Percentiles rank a stretch among this genome's conserved stretches.
Conservation (phyloP, 169 alveolate genomes). For the Plasmodium reichenowi region DNA sequence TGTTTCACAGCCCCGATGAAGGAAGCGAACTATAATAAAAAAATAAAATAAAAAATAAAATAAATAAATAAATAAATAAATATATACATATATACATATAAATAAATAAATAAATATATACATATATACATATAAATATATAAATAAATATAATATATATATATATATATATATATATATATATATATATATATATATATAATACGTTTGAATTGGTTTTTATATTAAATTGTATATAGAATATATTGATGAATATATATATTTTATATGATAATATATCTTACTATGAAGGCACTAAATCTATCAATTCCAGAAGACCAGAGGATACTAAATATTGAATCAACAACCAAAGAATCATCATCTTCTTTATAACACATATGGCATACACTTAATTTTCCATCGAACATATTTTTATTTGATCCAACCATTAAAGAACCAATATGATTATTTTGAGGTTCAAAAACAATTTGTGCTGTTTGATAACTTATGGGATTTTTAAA, state of each 20-base stretch:
- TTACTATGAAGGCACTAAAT: constrained; percentile 52
- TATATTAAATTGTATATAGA: neutral
- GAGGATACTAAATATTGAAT: constrained; percentile 22
- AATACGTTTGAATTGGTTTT: neutral
- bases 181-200: neutral
- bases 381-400: constrained; percentile 34
- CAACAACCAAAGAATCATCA: constrained; percentile 52
- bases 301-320: constrained; percentile 73
- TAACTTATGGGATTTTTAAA: constrained; percentile 34
- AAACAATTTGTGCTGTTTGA: constrained; percentile 28
- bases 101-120: neutral
- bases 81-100: neutral
- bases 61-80: neutral
- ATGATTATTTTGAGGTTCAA: constrained; percentile 36
- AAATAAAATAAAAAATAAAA: neutral
- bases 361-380: constrained; percentile 40
- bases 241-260: neutral
- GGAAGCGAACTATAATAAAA: constrained; percentile 39
- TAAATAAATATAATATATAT: constrained; percentile 1
- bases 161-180: constrained; percentile 9
- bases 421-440: constrained; percentile 47
- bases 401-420: constrained; percentile 7
- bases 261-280: neutral
- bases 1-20: constrained; percentile 68
- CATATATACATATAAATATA: neutral